Evolutionary conservation across 148 eudicot genomes (phyloP), one percentile per base, ranked within the genome.

Genomic region (Talinum fruticosum): DNA sequence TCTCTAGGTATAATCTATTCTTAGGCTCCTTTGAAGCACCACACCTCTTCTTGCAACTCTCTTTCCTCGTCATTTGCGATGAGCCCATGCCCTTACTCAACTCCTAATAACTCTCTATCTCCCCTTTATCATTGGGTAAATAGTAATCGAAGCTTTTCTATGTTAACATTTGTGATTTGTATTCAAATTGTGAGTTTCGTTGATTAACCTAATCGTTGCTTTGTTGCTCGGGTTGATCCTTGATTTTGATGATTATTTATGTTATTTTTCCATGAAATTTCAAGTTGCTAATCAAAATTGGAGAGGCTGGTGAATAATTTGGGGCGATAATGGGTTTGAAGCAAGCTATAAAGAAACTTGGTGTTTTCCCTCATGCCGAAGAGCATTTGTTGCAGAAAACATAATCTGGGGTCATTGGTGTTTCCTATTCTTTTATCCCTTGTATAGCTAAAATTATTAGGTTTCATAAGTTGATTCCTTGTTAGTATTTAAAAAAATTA

Each of bases 331-430:
- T 95, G 99, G 96, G 97, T 73, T 85, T 96, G 72, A 96, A 84
- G 81, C 97, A 96, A 87, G 86, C 92, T 53, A 83, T 96, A 66
- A 91, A 79, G 82, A 91, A 76, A 41, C 81, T 96, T 10, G 99
- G 93, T 83, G 99, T 97, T 30, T 96, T 96, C 74, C 97, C 57
- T n/a, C 91, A 97, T 34, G 92, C 99, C 18, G 99, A 96, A 81
- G 99, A 96, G 30, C 99, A 96, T 75, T 86, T 96, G 83, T 76
- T 96, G 88, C 94, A 89, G 87, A 96, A 93, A 76, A 96, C 99
- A 34, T 89, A 90, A 83, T 90, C 94, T 10, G 99, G 99, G 5
- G 99, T 97, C 26, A 67, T 96, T 75, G 97, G 99, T 96, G 88
- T 71, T 32, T 35, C 62, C 57, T 16, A 33, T 65, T 30, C 33